Evolutionary conservation across 257 asterid genomes (phyloP), one percentile per base, ranked within the genome.

Genomic region (Nicotiana tabacum): DNA sequence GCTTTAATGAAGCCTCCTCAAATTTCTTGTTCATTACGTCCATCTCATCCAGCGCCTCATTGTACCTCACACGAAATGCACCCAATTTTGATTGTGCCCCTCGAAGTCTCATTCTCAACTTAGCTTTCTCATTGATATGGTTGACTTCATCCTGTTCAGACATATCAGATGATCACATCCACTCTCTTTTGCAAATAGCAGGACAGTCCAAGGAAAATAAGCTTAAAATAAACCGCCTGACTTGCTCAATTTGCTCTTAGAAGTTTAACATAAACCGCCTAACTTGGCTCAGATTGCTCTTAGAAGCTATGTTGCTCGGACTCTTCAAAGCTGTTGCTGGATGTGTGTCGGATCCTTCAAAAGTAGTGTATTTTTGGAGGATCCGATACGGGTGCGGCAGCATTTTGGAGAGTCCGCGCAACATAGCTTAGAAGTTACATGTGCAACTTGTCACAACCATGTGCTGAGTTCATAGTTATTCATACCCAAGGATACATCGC

Each of bases 51-150:
- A 82, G 81, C 8, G 81, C 61, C 57, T 91, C 94, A 60, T 66
- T 77, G 86, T 92, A 87, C 67, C 93, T 88, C 10, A 67, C 60
- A 0, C 95, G 90, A 76, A 77, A 87, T 64, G 86, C 67, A 76
- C 92, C 97, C 84, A 95, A 86, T 84, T 92, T 95, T 21, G 86
- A 74, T 80, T 93, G 97, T 74, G 92, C 72, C 67, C 89, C 89
- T 29, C 84, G 87, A 57, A 91, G 96, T 81, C 91, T 89, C 97
- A 91, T 92, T 84, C 94, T 89, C 37, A 90, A 87, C 82, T 92
- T 93, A 13, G 89, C 88, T 78, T 82, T 91, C 84, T 85, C 97
- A 87, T 84, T 86, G 39, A 56, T 76, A 66, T 77, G 66, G 15
- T 80, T 83, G 37, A 85, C 81, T 82, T 80, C 87, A 78, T 88